Base-by-base conservation (phyloP, 257 asterid species). In the Apocynum venetum region DNA sequence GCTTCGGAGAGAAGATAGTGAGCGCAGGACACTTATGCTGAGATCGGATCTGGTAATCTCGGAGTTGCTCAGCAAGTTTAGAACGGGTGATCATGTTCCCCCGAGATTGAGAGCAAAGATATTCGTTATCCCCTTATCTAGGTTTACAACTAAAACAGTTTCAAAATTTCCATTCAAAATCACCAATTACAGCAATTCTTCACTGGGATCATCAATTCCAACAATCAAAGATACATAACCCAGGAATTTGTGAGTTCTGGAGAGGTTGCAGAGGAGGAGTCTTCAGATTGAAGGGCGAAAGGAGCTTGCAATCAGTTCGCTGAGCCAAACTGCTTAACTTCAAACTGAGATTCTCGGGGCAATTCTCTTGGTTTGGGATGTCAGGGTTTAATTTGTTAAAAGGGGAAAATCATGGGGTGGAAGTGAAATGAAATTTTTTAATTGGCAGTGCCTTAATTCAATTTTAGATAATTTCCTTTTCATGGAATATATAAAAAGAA, bases 11-110 rank as follows among this genome's bases (percentile, higher is more conserved):
- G 86, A 92, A 92, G 81, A 92, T 69, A 55, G 91, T 72, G 80
- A 92, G 96, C 35, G 90, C 87, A 2, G 97, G 88, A 64, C 92
- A 92, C 83, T 89, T 92, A 83, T 88, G 92, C 86, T 92, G 97
- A 73, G 96, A 88, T 83, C 97, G 88, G 96, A 91, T 91, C 94
- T 92, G 97, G 83, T 89, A 88, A 80, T 89, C 97, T 82, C 97
- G 92, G 81, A 92, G 91, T 83, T 92, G 97, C 87, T 92, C 97
- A 48, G 87, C 97, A 78, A 92, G 96, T 83, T 88, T 93, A 64
- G 97, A 91, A 65, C 97, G 91, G 78, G 97, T 93, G 86, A 93
- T 93, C 97, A 92, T 91, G 69, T 83, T 81, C 72, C 80, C 78
- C 69, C 51, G 67, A 60, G 67, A 47, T 20, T 36, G 35, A 52